Conservation (phyloP, 495 filamentous ascomycete species). For the Aspergillus taichungensis region DNA sequence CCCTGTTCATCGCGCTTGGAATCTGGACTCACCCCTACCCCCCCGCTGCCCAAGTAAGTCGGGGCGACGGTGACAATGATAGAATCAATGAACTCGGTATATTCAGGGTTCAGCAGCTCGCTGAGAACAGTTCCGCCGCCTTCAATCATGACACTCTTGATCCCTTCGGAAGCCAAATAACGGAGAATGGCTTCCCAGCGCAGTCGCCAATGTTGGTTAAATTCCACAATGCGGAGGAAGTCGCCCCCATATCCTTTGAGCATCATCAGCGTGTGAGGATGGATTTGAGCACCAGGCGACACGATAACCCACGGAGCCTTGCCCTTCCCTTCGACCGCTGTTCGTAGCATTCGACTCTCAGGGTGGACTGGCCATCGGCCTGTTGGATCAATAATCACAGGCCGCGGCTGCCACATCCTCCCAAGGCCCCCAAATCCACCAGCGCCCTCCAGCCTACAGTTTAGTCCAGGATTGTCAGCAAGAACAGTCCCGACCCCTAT, state of each 20-base stretch:
- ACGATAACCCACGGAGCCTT: constrained; percentile 64
- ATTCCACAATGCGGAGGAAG: constrained; percentile 40
- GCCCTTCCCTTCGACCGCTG: constrained; percentile 58
- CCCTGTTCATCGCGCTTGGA: constrained; percentile 41
- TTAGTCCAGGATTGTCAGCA: constrained; percentile 77
- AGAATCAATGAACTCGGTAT: constrained; percentile 55
- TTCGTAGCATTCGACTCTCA: constrained; percentile 51
- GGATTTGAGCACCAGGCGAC: constrained; percentile 39
- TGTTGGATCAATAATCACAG: constrained; percentile 68
- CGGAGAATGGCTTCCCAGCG: constrained; percentile 56
- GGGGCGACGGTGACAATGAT: constrained; percentile 82
- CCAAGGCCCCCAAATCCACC: constrained; percentile 44
- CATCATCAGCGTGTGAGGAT: constrained; percentile 36
- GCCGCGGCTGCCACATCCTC: constrained; percentile 59
- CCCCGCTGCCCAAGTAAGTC: constrained; percentile 70
- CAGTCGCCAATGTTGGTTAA: constrained; percentile 41
- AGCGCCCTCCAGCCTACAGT: constrained; percentile 58
- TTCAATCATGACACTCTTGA: constrained; percentile 82
- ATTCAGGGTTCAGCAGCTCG: constrained; percentile 53
- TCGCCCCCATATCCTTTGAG: constrained; percentile 43
- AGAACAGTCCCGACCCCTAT: constrained; percentile 77
- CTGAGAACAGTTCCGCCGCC: constrained; percentile 74
- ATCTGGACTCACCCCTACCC: constrained; percentile 61
- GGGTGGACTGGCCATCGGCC: constrained; percentile 56
- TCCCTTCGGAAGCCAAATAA: constrained; percentile 46